Conservation (phyloP, 2,329 filamentous ascomycete species). For the Penicillium glabrum region DNA sequence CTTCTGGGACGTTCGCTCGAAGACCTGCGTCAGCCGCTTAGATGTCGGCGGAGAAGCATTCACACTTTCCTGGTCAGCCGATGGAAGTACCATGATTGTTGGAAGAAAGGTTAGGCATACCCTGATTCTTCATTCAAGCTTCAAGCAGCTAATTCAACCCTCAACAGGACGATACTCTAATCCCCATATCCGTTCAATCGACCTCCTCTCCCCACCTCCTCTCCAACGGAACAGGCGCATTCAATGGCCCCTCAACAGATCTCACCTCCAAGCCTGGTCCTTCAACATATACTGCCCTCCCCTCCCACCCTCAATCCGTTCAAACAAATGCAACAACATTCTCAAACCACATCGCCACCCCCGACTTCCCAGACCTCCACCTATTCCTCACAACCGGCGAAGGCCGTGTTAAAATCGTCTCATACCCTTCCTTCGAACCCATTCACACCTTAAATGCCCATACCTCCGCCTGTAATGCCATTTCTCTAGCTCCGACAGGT, state of each 20-base stretch:
- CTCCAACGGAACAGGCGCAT: conserved; percentile 11
- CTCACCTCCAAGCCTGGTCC: conserved; percentile 16
- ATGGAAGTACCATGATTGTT: conserved; percentile 47
- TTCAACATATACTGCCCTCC: conserved; percentile 39
- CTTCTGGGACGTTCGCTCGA: conserved; percentile 53
- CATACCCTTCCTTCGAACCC: conserved; percentile 46
- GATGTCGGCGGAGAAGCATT: conserved; percentile 53
- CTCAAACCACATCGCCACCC: conserved; percentile 41
- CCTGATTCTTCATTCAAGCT: not conserved
- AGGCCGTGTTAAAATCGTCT: conserved; percentile 49
- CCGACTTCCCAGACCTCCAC: conserved; percentile 38
- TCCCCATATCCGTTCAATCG: conserved; percentile 46
- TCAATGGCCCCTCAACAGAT: conserved; percentile 5
- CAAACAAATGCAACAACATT: conserved; percentile 52
- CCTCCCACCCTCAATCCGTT: conserved; percentile 44
- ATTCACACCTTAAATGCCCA: conserved; percentile 50
- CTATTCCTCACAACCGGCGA: conserved; percentile 51
- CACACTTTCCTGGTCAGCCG: conserved; percentile 49
- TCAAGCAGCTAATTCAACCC: not conserved
- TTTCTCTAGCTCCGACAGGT: conserved; percentile 47
- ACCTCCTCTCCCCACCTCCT: conserved; percentile 37
- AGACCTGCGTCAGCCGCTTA: conserved; percentile 47
- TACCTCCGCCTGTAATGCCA: conserved; percentile 49
- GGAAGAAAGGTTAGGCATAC: conserved; percentile 45
- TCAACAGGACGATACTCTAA: conserved; percentile 47